Conservation (phyloP, 2,329 filamentous ascomycete genomes). For the Dactylonectria estremocensis region DNA sequence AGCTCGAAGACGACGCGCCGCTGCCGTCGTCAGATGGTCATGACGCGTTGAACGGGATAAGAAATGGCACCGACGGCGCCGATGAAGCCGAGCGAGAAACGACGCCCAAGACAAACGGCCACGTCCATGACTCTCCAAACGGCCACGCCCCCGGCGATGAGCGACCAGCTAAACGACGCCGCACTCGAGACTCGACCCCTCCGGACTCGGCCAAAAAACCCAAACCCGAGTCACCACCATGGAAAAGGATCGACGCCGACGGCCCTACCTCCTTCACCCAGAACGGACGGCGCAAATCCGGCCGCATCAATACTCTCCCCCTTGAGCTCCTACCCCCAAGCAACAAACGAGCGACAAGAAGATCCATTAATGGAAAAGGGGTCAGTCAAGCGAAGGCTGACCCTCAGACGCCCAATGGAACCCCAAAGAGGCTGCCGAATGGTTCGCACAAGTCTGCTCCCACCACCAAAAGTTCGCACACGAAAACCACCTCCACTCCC, state of each 20-base stretch:
- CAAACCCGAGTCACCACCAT: slow-evolving; percentile 83
- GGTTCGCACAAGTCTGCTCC: slow-evolving; percentile 47
- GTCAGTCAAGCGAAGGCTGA: slow-evolving; percentile 53
- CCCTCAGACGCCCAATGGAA: slow-evolving; percentile 45
- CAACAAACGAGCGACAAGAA: slow-evolving; percentile 68
- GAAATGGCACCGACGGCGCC: slow-evolving; percentile 25
- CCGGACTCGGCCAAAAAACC: slow-evolving; percentile 60
- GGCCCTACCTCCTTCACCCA: slow-evolving; percentile 89
- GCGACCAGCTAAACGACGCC: slow-evolving; percentile 76
- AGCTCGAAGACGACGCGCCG: slow-evolving; percentile 45
- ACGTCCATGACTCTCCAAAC: slow-evolving; percentile 59
- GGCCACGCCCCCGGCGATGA: slow-evolving; percentile 57
- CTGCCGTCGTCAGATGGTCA: slow-evolving; percentile 34
- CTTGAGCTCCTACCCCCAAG: slow-evolving; percentile 66
- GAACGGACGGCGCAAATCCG: slow-evolving; percentile 79
- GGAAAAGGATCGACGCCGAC: slow-evolving; percentile 88
- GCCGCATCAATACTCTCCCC: slow-evolving; percentile 72
- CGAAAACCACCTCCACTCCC: slow-evolving; percentile 42
- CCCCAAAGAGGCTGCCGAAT: slow-evolving; percentile 45
- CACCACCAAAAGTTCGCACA: slow-evolving; percentile 42
- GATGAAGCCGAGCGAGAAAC: slow-evolving; percentile 45
- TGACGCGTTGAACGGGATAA: slow-evolving; percentile 38
- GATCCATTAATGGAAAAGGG: slow-evolving; percentile 53
- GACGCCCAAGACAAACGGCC: slow-evolving; percentile 47
- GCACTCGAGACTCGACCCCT: slow-evolving; percentile 66